phyloP scores from a whole-genome alignment of 2,329 filamentous ascomycete species.

The Calonectria honghensis region DNA sequence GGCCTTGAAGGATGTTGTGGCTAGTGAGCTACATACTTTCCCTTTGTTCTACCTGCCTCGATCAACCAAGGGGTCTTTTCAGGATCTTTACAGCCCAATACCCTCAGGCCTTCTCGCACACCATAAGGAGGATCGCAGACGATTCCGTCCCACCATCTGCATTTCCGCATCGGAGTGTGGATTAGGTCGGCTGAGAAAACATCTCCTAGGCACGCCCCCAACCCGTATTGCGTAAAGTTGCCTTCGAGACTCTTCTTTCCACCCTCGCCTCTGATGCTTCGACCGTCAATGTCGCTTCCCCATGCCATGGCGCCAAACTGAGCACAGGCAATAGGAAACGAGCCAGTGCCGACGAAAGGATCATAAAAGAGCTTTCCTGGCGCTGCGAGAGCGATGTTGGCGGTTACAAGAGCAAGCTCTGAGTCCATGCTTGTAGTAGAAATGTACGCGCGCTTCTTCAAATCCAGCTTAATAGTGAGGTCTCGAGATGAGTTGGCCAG shows the following conservation, averaged over 20 bases:
- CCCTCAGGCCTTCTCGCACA: slow-evolving; percentile 91
- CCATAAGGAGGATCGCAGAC: slow-evolving; percentile 98
- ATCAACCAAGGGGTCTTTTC: slow-evolving; percentile 76
- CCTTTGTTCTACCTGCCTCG: slow-evolving; percentile 81
- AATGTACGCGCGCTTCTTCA: slow-evolving; percentile 96
- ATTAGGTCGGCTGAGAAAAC: slow-evolving; percentile 91
- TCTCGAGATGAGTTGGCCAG: slow-evolving; percentile 81
- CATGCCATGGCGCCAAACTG: slow-evolving; percentile 90
- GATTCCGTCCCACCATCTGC: slow-evolving; percentile 86
- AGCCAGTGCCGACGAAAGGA: slow-evolving; percentile 96
- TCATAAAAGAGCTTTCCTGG: slow-evolving; percentile 94
- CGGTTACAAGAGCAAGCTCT: slow-evolving; percentile 91
- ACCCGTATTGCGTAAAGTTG: slow-evolving; percentile 90
- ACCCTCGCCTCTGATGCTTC: slow-evolving; percentile 86
- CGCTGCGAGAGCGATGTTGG: slow-evolving; percentile 89
- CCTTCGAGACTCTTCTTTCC: slow-evolving; percentile 71
- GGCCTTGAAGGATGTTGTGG: not conserved
- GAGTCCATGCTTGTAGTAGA: slow-evolving; percentile 98
- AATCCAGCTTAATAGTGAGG: slow-evolving; percentile 83
- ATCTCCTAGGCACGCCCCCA: slow-evolving; percentile 81
- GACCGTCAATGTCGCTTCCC: slow-evolving; percentile 95
- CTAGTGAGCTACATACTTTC: slow-evolving; percentile 73
- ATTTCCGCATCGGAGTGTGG: slow-evolving; percentile 82
- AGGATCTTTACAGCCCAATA: slow-evolving; percentile 85
- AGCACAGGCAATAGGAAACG: slow-evolving; percentile 91